Evolutionary conservation across 345 rosid genomes (phyloP).

Genomic region (Carallia brachiata): DNA sequence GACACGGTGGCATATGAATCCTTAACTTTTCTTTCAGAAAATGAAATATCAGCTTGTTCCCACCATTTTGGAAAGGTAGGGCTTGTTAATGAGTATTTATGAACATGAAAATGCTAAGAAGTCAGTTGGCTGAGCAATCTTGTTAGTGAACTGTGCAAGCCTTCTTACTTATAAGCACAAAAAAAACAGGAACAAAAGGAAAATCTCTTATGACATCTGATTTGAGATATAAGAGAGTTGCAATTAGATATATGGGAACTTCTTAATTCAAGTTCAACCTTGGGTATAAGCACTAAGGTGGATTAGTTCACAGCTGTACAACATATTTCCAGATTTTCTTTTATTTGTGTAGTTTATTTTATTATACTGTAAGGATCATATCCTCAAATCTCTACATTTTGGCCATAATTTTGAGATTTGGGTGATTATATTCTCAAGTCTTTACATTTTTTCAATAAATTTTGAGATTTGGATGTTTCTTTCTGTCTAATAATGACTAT

Average conservation of each 20-base stretch:
- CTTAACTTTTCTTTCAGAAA: slow-evolving; percentile 14
- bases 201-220: neutral
- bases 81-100: slow-evolving; percentile 6
- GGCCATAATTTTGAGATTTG: neutral
- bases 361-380: neutral
- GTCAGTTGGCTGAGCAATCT: no score
- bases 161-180: neutral
- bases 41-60: slow-evolving; percentile 26
- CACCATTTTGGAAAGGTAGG: slow-evolving; percentile 36
- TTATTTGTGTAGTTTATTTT: neutral
- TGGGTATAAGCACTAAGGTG: neutral
- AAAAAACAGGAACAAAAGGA: neutral
- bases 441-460: neutral
- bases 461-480: neutral
- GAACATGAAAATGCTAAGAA: neutral
- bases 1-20: slow-evolving; percentile 18
- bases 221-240: neutral
- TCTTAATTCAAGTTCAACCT: no score
- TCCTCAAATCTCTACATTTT: neutral
- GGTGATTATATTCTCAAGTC: no score
- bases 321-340: neutral
- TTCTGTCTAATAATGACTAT: no score
- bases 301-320: neutral
- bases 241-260: no score
- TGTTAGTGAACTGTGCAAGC: neutral